Base-by-base conservation (phyloP, 129 eudicot genomes). In the Centaurea solstitialis region DNA sequence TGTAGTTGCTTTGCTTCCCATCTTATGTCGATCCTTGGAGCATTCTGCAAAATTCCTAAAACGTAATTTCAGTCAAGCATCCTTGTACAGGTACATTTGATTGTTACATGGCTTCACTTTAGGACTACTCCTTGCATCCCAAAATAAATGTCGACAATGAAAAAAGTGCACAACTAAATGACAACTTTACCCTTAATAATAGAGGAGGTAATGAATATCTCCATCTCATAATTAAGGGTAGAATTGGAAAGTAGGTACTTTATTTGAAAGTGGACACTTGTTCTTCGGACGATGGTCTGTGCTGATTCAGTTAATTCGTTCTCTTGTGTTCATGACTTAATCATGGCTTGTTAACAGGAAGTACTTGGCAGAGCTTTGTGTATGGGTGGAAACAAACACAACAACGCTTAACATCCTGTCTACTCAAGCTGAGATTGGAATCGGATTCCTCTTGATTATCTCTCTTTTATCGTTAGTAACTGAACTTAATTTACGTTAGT, bases 1-100 rank as follows among this genome's bases (percentile, higher is more conserved):
- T 68, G 75, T 97, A 93, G 98, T 93, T 85, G 97, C 98, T 77
- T 75, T 93, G 72, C 88, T 93, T 86, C 98, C 98, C 66, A 76
- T 93, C 17, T 73, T 91, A 64, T 91, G 97, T 73, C 94, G 91
- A 43, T 79, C 92, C 59, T 81, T 91, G 38, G 94, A 91, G 76
- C 90, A 82, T 74, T 88, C 90, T 24, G 91, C 94, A 17, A 93
- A 91, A 85, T 91, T 91, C 38, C 83, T 91, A 74, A 86, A 97
- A 76, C 90, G 88, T 21, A 89, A 89, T 74, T 93, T 91, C 80
- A 86, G 89, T 75, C 85, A 87, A 62, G 86, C 98, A 76, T 76
- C 90, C 72, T 75, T 91, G 78, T 93, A 93, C 89, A 89, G 91
- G 98, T 93, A 80, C 22, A 20, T 17, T 8, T 20, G 3, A 23